These are phyloP conservation scores for Petunia hybrid DNA, from an alignment of 305 asterid species.

Conservation along the genomic window DNA sequence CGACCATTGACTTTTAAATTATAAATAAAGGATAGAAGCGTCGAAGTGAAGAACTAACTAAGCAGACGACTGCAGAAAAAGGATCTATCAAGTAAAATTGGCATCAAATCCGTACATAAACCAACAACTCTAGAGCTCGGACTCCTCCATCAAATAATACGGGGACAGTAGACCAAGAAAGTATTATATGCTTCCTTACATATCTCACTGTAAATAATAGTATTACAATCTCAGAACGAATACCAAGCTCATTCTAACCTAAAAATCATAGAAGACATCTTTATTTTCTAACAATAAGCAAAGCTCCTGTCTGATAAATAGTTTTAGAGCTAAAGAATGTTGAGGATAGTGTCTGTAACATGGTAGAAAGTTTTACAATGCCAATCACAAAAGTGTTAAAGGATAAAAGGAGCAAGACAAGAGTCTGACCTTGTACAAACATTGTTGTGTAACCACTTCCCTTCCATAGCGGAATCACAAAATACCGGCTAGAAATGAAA, in stretches of 20 bases:
- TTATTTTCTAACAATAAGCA: background rate
- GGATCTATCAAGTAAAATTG: background rate
- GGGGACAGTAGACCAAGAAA: background rate
- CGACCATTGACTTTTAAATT: background rate
- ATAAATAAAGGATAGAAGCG: background rate
- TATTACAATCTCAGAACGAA: background rate
- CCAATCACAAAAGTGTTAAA: background rate
- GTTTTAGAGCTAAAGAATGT: background rate
- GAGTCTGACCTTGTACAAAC: constrained; percentile 79
- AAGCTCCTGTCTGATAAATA: constrained; percentile 1
- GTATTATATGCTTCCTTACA: constrained; percentile 12
- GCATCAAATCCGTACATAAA: background rate
- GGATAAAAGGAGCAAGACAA: background rate
- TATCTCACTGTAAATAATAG: background rate
- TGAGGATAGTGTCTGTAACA: background rate
- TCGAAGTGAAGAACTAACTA: background rate
- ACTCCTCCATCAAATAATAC: constrained; percentile 3
- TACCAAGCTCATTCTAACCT: constrained; percentile 20
- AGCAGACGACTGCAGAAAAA: background rate
- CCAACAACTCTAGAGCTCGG: background rate
- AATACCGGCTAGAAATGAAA: constrained; percentile 70
- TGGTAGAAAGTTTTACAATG: constrained; percentile 16
- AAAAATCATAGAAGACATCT: background rate
- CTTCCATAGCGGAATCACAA: constrained; percentile 91
- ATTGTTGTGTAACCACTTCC: constrained; percentile 90